These are phyloP conservation scores for Coemansia sp. DNA, from an alignment of 192 early-diverging fungal genomes.

Conservation along the genomic window DNA sequence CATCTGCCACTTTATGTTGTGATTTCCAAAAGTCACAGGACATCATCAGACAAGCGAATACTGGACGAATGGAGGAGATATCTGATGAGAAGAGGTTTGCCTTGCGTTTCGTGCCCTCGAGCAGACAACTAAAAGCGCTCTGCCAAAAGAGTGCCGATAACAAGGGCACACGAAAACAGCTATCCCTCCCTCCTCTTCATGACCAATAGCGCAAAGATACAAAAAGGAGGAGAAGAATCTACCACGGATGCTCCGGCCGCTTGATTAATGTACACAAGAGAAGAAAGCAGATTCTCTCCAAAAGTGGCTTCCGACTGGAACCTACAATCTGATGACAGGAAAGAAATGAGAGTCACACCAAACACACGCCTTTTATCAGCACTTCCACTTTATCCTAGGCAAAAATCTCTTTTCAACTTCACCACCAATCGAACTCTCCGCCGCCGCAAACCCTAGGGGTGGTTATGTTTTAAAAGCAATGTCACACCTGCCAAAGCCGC, in stretches of 20 bases:
- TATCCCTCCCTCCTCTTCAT: not conserved
- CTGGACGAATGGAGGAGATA: not conserved
- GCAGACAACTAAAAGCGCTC: too few species aligned
- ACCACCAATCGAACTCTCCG: not conserved
- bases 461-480: not conserved
- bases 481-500: not conserved
- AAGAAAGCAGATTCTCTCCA: not conserved
- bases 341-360: not conserved
- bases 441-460: slow-evolving; percentile 1
- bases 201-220: not conserved
- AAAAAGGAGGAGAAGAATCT: not conserved
- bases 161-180: too few species aligned
- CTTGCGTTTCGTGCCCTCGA: too few species aligned
- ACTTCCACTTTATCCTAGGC: not conserved
- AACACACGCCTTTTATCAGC: not conserved
- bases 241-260: not conserved
- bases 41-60: not conserved
- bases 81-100: not conserved
- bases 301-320: not conserved
- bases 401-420: not conserved
- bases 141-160: too few species aligned
- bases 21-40: not conserved
- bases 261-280: not conserved
- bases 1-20: not conserved
- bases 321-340: not conserved